Conservation (phyloP, 2,329 filamentous ascomycete genomes). For the Trichoderma sp. region DNA sequence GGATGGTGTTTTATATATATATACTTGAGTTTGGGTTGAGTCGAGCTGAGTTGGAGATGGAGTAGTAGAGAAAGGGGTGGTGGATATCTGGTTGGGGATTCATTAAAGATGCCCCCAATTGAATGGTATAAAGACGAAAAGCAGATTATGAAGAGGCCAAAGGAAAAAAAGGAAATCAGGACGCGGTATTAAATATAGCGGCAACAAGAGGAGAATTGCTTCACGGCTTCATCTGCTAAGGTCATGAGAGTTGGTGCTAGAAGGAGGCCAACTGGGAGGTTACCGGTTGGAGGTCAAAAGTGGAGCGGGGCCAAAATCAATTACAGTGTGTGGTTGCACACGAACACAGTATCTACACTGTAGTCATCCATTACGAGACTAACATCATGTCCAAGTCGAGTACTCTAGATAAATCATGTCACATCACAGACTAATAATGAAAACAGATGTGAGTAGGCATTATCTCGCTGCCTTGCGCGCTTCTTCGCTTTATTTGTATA, state of each 20-base stretch:
- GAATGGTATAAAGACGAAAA: background rate
- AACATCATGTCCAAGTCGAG: background rate
- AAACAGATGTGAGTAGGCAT: background rate
- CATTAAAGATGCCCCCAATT: background rate
- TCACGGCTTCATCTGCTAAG: background rate
- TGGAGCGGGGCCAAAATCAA: background rate
- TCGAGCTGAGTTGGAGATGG: background rate
- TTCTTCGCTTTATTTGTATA: slow-evolving; percentile 15
- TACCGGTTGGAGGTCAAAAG: background rate
- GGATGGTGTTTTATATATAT: background rate
- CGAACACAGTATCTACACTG: background rate
- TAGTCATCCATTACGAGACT: background rate
- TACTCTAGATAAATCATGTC: background rate
- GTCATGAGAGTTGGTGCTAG: background rate
- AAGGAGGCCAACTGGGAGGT: background rate
- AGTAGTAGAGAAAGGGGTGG: background rate
- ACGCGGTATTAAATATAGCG: background rate
- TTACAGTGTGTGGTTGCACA: background rate
- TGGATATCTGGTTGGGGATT: background rate
- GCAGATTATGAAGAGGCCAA: background rate
- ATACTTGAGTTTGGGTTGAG: background rate
- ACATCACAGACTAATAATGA: background rate
- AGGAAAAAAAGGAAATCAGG: background rate
- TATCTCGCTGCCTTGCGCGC: slow-evolving; percentile 18
- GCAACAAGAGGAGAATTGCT: background rate